Percentiles rank a stretch among this genome's conserved stretches.
Evolutionary conservation across 164 flowering plant genomes (phyloP).

Genomic region (Santalum album): DNA sequence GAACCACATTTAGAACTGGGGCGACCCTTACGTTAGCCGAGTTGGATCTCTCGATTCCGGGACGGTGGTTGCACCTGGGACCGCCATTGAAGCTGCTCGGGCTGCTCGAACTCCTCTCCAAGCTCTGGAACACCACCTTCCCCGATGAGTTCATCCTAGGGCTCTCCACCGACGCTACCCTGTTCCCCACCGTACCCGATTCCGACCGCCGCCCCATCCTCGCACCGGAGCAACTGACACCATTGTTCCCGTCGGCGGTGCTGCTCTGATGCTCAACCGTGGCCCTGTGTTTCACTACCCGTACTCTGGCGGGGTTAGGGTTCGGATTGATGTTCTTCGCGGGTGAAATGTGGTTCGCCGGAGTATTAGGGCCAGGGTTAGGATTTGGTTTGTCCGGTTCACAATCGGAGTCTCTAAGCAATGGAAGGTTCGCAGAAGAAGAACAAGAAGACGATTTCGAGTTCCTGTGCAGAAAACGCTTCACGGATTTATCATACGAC

Average conservation of each 20-base stretch:
- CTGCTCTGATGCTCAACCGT: not conserved
- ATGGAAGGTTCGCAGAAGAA: slow-evolving; percentile 42
- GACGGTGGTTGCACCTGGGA: slow-evolving; percentile 41
- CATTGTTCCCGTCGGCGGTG: not conserved
- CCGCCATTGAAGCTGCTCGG: slow-evolving; percentile 89
- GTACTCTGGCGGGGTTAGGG: slow-evolving; percentile 25
- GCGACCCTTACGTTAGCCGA: slow-evolving; percentile 75
- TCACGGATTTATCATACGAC: slow-evolving; percentile 36
- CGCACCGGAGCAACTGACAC: slow-evolving; percentile 24
- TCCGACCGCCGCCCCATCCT: too few relatives aligned
- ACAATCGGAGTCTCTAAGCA: slow-evolving; percentile 57
- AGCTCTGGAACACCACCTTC: slow-evolving; percentile 72
- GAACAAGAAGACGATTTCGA: slow-evolving; percentile 39
- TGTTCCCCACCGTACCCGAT: too few relatives aligned
- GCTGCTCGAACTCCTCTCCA: slow-evolving; percentile 90
- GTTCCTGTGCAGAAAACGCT: slow-evolving; percentile 47
- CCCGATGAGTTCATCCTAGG: slow-evolving; percentile 96
- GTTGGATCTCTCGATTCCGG: slow-evolving; percentile 82
- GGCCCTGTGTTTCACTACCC: slow-evolving; percentile 27
- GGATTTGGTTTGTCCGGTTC: slow-evolving; percentile 45
- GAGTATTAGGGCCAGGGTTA: slow-evolving; percentile 10
- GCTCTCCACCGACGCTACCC: slow-evolving; percentile 66
- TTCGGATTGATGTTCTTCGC: slow-evolving; percentile 13
- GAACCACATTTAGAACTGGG: slow-evolving; percentile 88
- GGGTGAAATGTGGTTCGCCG: not conserved